phyloP scores from a whole-genome alignment of 345 rosid genomes.

The Anacardium occidentale region DNA sequence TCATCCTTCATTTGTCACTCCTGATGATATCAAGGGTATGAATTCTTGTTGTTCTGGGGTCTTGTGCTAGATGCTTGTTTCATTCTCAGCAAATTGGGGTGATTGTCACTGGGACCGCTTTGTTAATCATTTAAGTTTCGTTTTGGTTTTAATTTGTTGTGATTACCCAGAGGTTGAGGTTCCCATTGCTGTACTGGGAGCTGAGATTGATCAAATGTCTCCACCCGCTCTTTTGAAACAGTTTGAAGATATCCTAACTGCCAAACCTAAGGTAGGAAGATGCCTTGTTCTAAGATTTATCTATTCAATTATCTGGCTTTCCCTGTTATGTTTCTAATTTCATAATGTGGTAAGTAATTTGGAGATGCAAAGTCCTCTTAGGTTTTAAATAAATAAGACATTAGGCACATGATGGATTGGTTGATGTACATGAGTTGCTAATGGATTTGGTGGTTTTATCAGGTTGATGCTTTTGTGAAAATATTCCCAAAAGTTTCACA shows the following conservation, averaged over 20 bases:
- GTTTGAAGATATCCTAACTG: constrained; percentile 42
- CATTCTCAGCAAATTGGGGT: neutral
- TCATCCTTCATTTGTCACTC: constrained; percentile 70
- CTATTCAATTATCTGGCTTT: too few species aligned
- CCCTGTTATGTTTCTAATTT: neutral
- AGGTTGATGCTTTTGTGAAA: constrained; percentile 66
- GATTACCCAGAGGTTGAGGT: constrained; percentile 39
- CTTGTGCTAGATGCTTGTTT: neutral
- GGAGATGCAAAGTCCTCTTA: neutral
- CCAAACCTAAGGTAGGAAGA: constrained; percentile 43
- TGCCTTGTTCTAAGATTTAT: neutral
- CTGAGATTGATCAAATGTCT: constrained; percentile 40
- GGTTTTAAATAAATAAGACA: neutral
- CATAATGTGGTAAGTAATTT: neutral
- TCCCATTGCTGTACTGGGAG: constrained; percentile 57
- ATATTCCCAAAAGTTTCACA: constrained; percentile 68
- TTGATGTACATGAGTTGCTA: too few species aligned
- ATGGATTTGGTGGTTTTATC: too few species aligned
- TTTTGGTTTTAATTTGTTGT: neutral
- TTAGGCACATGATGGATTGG: neutral
- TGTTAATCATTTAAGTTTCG: neutral
- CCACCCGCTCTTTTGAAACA: constrained; percentile 54
- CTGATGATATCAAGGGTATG: constrained; percentile 75
- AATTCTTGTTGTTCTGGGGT: neutral
- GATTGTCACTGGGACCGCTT: neutral